These are phyloP conservation scores for Leucaena leucocephala DNA, from an alignment of 306 rosid species.

Conservation along the genomic window DNA sequence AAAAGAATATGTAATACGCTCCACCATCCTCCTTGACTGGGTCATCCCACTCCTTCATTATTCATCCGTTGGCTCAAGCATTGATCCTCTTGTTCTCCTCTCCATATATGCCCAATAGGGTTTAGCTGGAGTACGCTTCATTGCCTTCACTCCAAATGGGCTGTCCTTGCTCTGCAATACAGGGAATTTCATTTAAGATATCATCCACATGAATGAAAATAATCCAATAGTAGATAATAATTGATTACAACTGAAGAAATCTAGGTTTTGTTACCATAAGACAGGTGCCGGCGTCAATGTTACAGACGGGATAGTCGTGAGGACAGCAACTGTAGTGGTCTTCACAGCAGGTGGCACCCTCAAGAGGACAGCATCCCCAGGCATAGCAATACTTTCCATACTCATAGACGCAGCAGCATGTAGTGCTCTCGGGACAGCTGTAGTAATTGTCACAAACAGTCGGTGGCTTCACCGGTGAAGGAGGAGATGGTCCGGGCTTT, in stretches of 20 bases:
- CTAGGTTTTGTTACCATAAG: slow-evolving; percentile 47
- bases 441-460: slow-evolving; percentile 71
- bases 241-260: background rate
- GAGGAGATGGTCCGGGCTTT: slow-evolving; percentile 94
- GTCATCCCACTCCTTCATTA: slow-evolving; percentile 12
- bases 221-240: background rate
- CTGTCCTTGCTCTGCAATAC: slow-evolving; percentile 66
- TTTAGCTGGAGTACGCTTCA: slow-evolving; percentile 73
- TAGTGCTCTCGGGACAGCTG: slow-evolving; percentile 55
- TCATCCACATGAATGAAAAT: background rate
- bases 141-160: slow-evolving; percentile 81
- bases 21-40: slow-evolving; percentile 41
- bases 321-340: slow-evolving; percentile 96
- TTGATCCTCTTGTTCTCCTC: slow-evolving; percentile 46
- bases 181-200: slow-evolving; percentile 24
- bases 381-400: slow-evolving; percentile 55
- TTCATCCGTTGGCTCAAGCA: slow-evolving; percentile 40
- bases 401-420: slow-evolving; percentile 84
- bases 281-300: slow-evolving; percentile 61
- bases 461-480: slow-evolving; percentile 83
- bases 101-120: slow-evolving; percentile 52
- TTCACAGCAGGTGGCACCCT: slow-evolving; percentile 89
- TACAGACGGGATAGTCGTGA: slow-evolving; percentile 71
- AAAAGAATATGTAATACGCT: slow-evolving; percentile 27
- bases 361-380: slow-evolving; percentile 99